These are phyloP conservation scores for Stemphylium beticola DNA, from an alignment of 2,329 filamentous ascomycete genomes.

Conservation along the genomic window DNA sequence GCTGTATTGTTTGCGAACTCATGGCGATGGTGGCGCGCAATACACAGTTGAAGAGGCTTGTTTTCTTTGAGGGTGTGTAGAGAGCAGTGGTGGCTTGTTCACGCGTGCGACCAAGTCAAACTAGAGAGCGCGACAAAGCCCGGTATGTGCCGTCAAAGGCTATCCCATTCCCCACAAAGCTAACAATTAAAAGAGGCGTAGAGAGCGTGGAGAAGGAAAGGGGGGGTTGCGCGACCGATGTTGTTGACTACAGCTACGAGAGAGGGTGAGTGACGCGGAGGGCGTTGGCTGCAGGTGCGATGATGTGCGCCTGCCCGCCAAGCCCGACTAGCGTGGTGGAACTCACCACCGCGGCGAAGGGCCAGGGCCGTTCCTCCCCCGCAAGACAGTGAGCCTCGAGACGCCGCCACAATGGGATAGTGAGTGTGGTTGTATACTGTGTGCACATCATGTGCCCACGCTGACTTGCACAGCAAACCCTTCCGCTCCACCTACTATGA, in stretches of 20 bases:
- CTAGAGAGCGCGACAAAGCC: conserved; percentile 40
- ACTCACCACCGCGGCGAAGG: conserved; percentile 30
- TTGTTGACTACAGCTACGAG: conserved; percentile 23
- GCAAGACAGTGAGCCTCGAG: conserved; percentile 24
- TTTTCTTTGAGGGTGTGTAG: conserved; percentile 24
- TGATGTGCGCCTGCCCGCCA: conserved; percentile 20
- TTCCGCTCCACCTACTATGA: conserved; percentile 89
- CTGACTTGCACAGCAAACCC: conserved; percentile 39
- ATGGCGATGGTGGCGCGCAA: conserved; percentile 31
- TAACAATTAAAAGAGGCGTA: conserved; percentile 24
- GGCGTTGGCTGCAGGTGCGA: conserved; percentile 12
- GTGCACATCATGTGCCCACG: background rate
- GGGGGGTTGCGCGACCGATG: conserved; percentile 21
- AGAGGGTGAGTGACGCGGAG: conserved; percentile 17
- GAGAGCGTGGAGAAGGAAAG: conserved; percentile 35
- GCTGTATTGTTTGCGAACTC: conserved; percentile 61
- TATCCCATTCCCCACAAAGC: conserved; percentile 40
- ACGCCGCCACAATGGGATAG: conserved; percentile 44
- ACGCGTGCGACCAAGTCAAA: conserved; percentile 41
- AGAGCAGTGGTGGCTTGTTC: conserved; percentile 30
- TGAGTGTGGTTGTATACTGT: conserved; percentile 23
- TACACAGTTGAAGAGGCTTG: conserved; percentile 30
- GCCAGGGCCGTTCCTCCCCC: conserved; percentile 19
- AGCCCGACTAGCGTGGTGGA: conserved; percentile 21
- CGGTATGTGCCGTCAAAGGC: conserved; percentile 22